Evolutionary conservation across 257 asterid genomes (phyloP).

Genomic region (Forsythia viridissima): DNA sequence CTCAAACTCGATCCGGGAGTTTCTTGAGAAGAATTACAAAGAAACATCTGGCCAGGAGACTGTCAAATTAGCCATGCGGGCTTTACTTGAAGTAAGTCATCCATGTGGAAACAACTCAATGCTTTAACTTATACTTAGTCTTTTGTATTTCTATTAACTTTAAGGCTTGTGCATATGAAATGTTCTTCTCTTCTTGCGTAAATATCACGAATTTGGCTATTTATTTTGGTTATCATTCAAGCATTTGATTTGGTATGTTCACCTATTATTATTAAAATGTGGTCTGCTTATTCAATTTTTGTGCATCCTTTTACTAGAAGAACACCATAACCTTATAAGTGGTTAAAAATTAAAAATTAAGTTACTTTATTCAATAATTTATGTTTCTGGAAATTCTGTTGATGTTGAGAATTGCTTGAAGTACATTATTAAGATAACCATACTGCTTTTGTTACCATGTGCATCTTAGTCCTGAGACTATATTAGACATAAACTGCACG

Average conservation of each 20-base stretch:
- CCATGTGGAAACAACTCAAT: background rate
- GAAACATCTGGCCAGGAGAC: slow-evolving; percentile 98
- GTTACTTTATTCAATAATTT: background rate
- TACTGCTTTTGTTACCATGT: background rate
- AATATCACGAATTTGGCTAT: background rate
- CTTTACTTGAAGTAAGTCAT: slow-evolving; percentile 83
- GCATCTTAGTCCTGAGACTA: background rate
- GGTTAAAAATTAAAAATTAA: background rate
- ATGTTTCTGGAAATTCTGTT: background rate
- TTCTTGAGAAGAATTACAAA: slow-evolving; percentile 94
- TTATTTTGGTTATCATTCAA: background rate
- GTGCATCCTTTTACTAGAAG: background rate
- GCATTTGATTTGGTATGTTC: background rate
- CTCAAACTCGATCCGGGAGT: slow-evolving; percentile 90
- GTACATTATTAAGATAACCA: background rate
- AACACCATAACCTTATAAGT: background rate
- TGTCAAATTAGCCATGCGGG: slow-evolving; percentile 91
- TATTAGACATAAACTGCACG: background rate
- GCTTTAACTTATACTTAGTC: background rate
- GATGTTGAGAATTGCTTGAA: background rate
- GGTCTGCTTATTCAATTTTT: background rate
- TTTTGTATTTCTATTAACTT: background rate
- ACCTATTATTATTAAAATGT: background rate
- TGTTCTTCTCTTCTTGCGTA: background rate
- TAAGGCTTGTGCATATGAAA: background rate